Evolutionary conservation across 345 rosid species (phyloP), one percentile per base, ranked within the genome.

Genomic region (Populus nigra): DNA sequence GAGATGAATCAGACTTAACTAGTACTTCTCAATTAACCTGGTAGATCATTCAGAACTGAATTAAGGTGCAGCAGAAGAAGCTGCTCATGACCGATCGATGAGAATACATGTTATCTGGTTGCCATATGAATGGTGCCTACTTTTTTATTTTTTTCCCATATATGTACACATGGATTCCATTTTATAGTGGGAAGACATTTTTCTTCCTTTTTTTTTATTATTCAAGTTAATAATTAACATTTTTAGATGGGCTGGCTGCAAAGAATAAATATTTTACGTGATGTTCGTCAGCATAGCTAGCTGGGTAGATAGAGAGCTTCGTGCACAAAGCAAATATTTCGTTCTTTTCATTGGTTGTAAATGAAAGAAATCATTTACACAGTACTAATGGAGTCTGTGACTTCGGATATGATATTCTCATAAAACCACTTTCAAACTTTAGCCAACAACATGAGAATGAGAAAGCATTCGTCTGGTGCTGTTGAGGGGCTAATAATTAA

Each of bases 141-240:
- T 59, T 25, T 43, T 70, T 39, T 39, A 55, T 29, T 59, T 41
- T 41, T 39, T 20, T 47, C 69, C 74, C 73, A 76, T 61, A 29
- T 59, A 10, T 59, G 65, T 82, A 77, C 78, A 74, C 78, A 70
- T 79, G 86, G 79, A 76, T 25, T 81, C 82, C 80, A 81, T 77
- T 79, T 71, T 50, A 55, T 75, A 77, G 79, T 71, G 84, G 69
- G 65, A 38, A 53, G 65, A 16, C 43, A 50, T 39, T 8, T 20
- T 27, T 36, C 12, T 68, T 17, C 69, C 35, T 23, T n/a, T 45
- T 16, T 10, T 57, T 35, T 27, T n/a, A 59, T 59, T 59, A 59
- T 59, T 59, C 63, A 59, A 59, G 11, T 59, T n/a, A 59, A 59
- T 59, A 59, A 23, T 59, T 59, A 9, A n/a, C 29, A n/a, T 9